A percentile compares a stretch with the other conserved stretches of the same genome.
These are phyloP conservation scores for Leccinum disarticulatum DNA, from an alignment of 768 basidiomycete genomes.

Conservation along the genomic window DNA sequence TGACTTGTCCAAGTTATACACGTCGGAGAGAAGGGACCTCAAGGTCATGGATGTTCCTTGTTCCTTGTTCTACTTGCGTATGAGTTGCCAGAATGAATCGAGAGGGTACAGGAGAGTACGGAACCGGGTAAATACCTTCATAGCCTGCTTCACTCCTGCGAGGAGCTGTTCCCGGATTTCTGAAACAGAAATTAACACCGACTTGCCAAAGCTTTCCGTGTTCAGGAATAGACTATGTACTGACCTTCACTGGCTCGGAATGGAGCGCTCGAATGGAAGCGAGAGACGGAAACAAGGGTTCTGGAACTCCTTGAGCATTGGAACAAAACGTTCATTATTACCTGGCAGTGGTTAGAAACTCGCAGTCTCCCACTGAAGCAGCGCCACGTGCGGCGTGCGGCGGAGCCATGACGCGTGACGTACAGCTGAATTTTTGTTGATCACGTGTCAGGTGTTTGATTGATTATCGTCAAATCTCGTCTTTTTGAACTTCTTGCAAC, in stretches of 20 bases:
- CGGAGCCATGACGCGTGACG: background rate
- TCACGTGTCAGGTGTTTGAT: background rate
- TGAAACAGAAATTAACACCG: conserved; percentile 20
- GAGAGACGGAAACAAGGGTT: background rate
- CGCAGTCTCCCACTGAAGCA: background rate
- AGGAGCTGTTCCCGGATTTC: conserved; percentile 56
- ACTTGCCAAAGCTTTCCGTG: background rate
- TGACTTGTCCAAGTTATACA: conserved; percentile 65
- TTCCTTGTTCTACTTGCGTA: conserved; percentile 50
- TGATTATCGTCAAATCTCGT: background rate
- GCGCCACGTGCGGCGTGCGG: no score
- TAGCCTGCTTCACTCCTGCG: conserved; percentile 57
- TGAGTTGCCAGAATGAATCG: conserved; percentile 1
- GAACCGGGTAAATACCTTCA: conserved; percentile 56
- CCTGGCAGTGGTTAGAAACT: background rate
- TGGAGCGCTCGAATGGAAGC: conserved; percentile 15
- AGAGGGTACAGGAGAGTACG: background rate
- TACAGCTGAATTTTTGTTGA: background rate
- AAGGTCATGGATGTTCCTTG: conserved; percentile 54
- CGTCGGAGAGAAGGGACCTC: conserved; percentile 69
- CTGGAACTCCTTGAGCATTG: conserved; percentile 15
- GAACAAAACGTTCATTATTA: conserved; percentile 17
- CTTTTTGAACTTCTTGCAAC: background rate
- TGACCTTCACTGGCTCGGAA: conserved; percentile 23
- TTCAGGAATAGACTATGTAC: background rate